Percentiles rank a stretch among this genome's conserved stretches.
Evolutionary conservation across 2,329 filamentous ascomycete genomes (phyloP).

Genomic region (Diaporthe vaccinii): DNA sequence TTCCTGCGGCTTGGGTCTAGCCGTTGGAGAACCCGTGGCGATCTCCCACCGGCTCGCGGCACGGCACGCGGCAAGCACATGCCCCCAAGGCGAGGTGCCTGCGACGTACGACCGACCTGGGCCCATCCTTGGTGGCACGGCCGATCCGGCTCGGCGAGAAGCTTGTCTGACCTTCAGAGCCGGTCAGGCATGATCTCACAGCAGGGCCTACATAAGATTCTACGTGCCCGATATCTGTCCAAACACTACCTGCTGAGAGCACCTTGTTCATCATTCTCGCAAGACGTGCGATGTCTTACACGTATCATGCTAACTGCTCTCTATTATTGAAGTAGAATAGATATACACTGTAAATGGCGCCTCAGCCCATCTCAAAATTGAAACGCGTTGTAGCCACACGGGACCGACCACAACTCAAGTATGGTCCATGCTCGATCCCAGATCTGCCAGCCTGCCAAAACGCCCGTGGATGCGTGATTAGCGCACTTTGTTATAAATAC

Average conservation of each 20-base stretch:
- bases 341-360: not conserved
- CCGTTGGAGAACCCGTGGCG: not conserved
- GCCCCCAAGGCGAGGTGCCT: not conserved
- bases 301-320: not conserved
- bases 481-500: not conserved
- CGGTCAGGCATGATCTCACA: not conserved
- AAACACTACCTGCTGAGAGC: not conserved
- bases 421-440: not conserved
- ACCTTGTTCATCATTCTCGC: too few relatives aligned
- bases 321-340: constrained; percentile 1
- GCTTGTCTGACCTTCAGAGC: not conserved
- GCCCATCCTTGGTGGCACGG: constrained; percentile 1
- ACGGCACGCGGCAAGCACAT: constrained; percentile 17
- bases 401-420: not conserved
- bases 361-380: not conserved
- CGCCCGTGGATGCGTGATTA: not conserved
- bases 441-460: constrained; percentile 1
- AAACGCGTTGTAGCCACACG: not conserved
- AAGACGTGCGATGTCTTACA: too few relatives aligned
- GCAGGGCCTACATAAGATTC: not conserved
- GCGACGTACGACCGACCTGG: not conserved
- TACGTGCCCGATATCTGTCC: not conserved
- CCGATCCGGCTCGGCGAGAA: constrained; percentile 1
- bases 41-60: not conserved
- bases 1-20: not conserved